Evolutionary conservation across 2,329 filamentous ascomycete species (phyloP).

Genomic region (Fusarium bactridioides): DNA sequence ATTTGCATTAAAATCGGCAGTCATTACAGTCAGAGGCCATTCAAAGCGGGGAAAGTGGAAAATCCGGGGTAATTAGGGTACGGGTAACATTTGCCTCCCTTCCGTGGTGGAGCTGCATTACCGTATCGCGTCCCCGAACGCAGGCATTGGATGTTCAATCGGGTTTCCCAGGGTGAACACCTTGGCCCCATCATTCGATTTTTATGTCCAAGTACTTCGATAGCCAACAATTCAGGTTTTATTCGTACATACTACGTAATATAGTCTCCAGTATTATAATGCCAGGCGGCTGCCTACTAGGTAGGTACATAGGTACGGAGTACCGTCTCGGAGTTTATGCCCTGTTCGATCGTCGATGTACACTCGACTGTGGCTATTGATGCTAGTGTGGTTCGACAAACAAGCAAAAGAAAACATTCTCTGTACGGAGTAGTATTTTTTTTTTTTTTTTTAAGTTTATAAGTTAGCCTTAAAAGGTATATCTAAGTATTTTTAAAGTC

Average conservation of each 20-base stretch:
- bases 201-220: slow-evolving; percentile 25
- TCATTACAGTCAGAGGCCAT: slow-evolving; percentile 15
- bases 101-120: slow-evolving; percentile 31
- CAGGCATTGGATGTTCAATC: slow-evolving; percentile 6
- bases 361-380: not conserved
- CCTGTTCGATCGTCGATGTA: not conserved
- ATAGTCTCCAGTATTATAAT: not conserved
- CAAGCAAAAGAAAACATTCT: not conserved
- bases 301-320: not conserved
- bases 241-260: not conserved
- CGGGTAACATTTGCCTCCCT: slow-evolving; percentile 32
- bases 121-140: not conserved
- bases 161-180: slow-evolving; percentile 3
- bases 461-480: no score
- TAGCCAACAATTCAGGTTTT: not conserved
- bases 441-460: no score
- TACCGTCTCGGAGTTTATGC: not conserved
- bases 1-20: slow-evolving; percentile 27
- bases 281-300: not conserved
- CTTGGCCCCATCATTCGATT: slow-evolving; percentile 25
- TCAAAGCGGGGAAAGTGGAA: slow-evolving; percentile 34
- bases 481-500: no score
- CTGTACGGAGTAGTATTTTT: not conserved
- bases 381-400: not conserved
- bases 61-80: slow-evolving; percentile 43